phyloP scores from a whole-genome alignment of 169 alveolate species.

The Plasmodium adleri region DNA sequence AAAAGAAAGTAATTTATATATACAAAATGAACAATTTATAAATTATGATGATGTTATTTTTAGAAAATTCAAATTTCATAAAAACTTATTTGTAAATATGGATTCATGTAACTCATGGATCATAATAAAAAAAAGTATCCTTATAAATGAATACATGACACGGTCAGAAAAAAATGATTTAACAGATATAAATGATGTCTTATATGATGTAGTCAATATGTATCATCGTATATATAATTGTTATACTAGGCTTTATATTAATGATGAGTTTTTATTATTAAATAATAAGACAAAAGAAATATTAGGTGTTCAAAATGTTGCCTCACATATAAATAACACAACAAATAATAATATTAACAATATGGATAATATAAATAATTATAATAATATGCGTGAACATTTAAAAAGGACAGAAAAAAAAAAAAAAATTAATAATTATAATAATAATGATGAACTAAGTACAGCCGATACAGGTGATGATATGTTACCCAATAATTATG shows the following conservation, averaged over 20 bases:
- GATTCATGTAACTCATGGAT: constrained; percentile 70
- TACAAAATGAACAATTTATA: constrained; percentile 57
- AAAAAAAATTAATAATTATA: background rate
- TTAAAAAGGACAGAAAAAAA: background rate
- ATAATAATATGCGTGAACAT: background rate
- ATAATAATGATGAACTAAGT: background rate
- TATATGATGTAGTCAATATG: constrained; percentile 41
- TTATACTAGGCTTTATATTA: constrained; percentile 45
- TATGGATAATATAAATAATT: background rate
- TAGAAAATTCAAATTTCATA: constrained; percentile 47
- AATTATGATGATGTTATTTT: constrained; percentile 45
- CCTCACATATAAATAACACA: background rate
- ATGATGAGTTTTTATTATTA: constrained; percentile 36
- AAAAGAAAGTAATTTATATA: constrained; percentile 51
- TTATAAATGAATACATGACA: constrained; percentile 40
- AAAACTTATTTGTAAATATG: constrained; percentile 39
- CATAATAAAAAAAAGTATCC: constrained; percentile 38
- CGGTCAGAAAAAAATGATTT: constrained; percentile 32
- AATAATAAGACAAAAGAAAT: constrained; percentile 73
- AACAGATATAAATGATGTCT: constrained; percentile 62
- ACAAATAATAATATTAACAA: background rate
- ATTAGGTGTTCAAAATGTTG: constrained; percentile 52
- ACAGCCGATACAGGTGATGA: background rate
- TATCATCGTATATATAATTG: constrained; percentile 25
- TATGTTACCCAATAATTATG: background rate